Conservation (phyloP, 805 yeast genomes). For the Lipomyces chichibuensis region DNA sequence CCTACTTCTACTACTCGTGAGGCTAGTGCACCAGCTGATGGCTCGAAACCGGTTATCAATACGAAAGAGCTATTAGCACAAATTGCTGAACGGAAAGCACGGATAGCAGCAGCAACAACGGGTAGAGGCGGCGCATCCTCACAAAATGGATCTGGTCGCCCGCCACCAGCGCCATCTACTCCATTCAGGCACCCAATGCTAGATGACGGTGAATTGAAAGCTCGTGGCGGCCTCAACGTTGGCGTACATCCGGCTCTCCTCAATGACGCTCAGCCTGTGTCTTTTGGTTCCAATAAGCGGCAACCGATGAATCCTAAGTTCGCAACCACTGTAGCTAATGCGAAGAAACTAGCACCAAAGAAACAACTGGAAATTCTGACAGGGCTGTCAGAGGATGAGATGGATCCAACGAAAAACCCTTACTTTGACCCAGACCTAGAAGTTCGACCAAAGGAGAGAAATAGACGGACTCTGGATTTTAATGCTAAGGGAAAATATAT, state of each 20-base stretch:
- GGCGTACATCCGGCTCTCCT: constrained; percentile 43
- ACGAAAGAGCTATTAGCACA: constrained; percentile 31
- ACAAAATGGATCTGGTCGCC: neutral
- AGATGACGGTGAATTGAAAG: constrained; percentile 9
- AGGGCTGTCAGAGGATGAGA: constrained; percentile 30
- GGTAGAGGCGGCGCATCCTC: constrained; percentile 13
- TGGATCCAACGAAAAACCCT: constrained; percentile 43
- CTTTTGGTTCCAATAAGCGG: constrained; percentile 6
- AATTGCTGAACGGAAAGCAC: constrained; percentile 29
- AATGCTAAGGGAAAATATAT: constrained; percentile 68
- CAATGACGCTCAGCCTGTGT: constrained; percentile 11
- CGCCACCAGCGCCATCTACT: constrained; percentile 1
- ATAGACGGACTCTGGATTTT: constrained; percentile 52
- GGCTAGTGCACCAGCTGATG: constrained; percentile 5
- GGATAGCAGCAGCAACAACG: constrained; percentile 25
- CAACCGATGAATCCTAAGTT: constrained; percentile 22
- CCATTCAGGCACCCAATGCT: constrained; percentile 7
- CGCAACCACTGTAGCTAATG: constrained; percentile 18
- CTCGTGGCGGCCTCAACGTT: constrained; percentile 40
- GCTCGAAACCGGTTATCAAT: constrained; percentile 11
- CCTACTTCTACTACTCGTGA: constrained; percentile 10
- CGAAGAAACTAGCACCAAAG: constrained; percentile 9
- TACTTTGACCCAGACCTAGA: constrained; percentile 43
- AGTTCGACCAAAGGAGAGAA: constrained; percentile 35
- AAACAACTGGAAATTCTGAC: constrained; percentile 14